A percentile compares a stretch with the other conserved stretches of the same genome.
Evolutionary conservation across 768 basidiomycete species (phyloP).

Genomic region (Russula dissimulans): DNA sequence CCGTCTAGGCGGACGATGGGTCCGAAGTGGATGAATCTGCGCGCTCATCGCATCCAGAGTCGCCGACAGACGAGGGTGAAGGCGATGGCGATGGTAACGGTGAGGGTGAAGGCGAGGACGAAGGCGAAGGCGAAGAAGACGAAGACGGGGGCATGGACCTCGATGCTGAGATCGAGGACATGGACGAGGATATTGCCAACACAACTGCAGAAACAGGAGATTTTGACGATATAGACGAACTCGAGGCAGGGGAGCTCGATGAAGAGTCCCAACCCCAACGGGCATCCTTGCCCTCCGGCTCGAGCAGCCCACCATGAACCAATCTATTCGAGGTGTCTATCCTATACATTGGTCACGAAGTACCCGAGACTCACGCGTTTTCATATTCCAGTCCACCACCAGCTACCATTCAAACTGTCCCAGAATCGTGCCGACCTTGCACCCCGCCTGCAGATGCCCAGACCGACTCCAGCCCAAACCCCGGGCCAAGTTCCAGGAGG

Average conservation of each 20-base stretch:
- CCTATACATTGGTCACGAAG: background rate
- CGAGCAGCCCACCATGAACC: background rate
- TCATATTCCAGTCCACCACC: background rate
- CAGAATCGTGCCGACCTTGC: background rate
- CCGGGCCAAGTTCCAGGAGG: background rate
- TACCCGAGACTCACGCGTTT: background rate
- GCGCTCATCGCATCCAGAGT: slow-evolving; percentile 30
- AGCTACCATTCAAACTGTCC: background rate
- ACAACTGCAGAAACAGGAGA: slow-evolving; percentile 12
- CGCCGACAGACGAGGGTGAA: slow-evolving; percentile 30
- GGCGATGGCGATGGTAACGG: slow-evolving; percentile 33
- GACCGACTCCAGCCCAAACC: background rate
- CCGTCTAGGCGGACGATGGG: slow-evolving; percentile 27
- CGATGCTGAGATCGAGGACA: slow-evolving; percentile 31
- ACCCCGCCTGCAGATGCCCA: background rate
- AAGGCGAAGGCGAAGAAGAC: slow-evolving; percentile 60
- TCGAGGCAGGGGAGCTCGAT: slow-evolving; percentile 8
- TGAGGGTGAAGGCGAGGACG: slow-evolving; percentile 37
- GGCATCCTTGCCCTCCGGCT: too few relatives aligned
- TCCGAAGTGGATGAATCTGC: slow-evolving; percentile 36
- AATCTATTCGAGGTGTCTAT: background rate
- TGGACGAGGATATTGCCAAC: slow-evolving; percentile 14
- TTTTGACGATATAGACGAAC: slow-evolving; percentile 9
- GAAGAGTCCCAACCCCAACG: background rate
- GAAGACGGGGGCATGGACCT: slow-evolving; percentile 39